Conservation (phyloP, 352 stramenopile species). For the Globisporangium nunn region DNA sequence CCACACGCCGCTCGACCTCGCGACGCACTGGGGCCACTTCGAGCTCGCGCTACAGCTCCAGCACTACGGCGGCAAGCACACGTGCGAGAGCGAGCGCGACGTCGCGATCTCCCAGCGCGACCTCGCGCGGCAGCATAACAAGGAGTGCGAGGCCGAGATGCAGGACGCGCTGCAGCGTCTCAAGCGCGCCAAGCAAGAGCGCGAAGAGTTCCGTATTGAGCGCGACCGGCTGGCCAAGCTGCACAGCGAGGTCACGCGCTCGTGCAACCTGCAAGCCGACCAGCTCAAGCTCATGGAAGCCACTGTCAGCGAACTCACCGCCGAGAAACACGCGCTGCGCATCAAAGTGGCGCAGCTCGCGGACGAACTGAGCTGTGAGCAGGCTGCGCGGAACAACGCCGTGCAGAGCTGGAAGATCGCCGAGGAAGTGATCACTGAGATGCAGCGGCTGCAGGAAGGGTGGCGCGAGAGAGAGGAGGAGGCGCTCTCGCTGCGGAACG, state of each 20-base stretch:
- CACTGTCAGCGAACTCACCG: constrained; percentile 2
- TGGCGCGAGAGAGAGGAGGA: constrained; percentile 44
- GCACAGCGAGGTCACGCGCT: constrained; percentile 11
- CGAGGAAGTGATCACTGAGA: constrained; percentile 28
- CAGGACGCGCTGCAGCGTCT: constrained; percentile 23
- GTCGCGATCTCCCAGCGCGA: constrained; percentile 47
- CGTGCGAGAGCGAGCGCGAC: constrained; percentile 48
- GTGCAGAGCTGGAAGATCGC: constrained; percentile 42
- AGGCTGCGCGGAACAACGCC: constrained; percentile 32
- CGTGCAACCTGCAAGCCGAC: constrained; percentile 11
- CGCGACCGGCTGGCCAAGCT: constrained; percentile 30
- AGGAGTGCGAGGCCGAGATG: constrained; percentile 28
- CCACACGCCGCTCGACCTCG: constrained; percentile 46
- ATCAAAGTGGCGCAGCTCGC: constrained; percentile 23
- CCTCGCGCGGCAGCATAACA: constrained; percentile 27
- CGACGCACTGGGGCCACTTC: constrained; percentile 47
- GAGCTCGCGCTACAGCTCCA: constrained; percentile 45
- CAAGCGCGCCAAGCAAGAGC: constrained; percentile 34
- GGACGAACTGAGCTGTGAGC: constrained; percentile 22
- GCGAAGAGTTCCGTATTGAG: constrained; percentile 43
- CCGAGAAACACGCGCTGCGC: constrained; percentile 21
- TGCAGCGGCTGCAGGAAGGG: constrained; percentile 33
- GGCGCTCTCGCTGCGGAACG: constrained; percentile 33
- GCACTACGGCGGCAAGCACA: constrained; percentile 54
- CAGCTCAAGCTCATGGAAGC: constrained; percentile 15